These are phyloP conservation scores for Aspergillus nidulans DNA, from an alignment of 495 filamentous ascomycete genomes.

Conservation along the genomic window DNA sequence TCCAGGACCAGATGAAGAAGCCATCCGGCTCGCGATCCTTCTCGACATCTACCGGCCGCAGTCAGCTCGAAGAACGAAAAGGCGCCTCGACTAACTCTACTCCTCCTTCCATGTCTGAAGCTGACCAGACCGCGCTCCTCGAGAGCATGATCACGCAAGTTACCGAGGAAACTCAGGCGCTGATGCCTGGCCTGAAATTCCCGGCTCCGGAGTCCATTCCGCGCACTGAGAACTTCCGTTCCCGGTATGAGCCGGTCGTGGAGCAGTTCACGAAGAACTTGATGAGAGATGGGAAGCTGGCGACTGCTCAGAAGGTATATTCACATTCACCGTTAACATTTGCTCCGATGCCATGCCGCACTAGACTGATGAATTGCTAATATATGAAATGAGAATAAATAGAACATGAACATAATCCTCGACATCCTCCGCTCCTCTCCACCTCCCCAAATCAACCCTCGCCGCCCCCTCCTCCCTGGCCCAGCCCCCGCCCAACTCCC, in stretches of 20 bases:
- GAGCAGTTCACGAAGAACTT: conserved; percentile 83
- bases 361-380: not conserved
- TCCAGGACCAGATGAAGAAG: conserved; percentile 47
- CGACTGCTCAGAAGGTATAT: conserved; percentile 73
- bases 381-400: not conserved
- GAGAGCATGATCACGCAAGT: conserved; percentile 37
- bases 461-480: conserved; percentile 64
- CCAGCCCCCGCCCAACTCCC: conserved; percentile 72
- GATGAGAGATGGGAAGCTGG: conserved; percentile 85
- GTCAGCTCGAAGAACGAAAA: conserved; percentile 23
- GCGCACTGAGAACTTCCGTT: conserved; percentile 57
- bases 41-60: conserved; percentile 50
- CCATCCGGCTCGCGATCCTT: conserved; percentile 51
- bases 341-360: not conserved
- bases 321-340: not conserved
- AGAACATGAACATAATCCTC: conserved; percentile 85
- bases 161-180: conserved; percentile 26
- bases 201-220: conserved; percentile 63
- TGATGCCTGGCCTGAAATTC: conserved; percentile 64
- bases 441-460: conserved; percentile 64
- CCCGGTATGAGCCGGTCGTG: conserved; percentile 77
- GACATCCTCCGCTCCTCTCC: conserved; percentile 81
- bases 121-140: conserved; percentile 29
- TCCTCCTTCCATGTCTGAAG: not conserved
- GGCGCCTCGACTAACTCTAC: no score